phyloP scores from a whole-genome alignment of 2,329 filamentous ascomycete genomes.

The Diplodia intermedia region DNA sequence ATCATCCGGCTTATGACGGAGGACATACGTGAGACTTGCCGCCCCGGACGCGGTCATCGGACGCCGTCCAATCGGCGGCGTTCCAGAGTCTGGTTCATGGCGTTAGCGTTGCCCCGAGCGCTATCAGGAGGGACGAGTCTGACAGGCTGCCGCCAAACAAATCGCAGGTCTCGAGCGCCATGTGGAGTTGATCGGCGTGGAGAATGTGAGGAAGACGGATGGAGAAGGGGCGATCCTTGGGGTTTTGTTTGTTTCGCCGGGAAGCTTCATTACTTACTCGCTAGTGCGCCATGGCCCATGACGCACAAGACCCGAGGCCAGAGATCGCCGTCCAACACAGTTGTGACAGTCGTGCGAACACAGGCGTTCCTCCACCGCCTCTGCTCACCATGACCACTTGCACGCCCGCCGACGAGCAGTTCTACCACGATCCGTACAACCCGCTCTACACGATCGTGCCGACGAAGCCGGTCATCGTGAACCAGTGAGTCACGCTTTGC shows the following conservation, averaged over 20 bases:
- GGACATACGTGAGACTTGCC: slow-evolving; percentile 65
- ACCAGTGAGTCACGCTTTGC: slow-evolving; percentile 43
- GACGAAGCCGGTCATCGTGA: slow-evolving; percentile 56
- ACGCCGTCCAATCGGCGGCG: slow-evolving; percentile 67
- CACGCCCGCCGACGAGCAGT: slow-evolving; percentile 14
- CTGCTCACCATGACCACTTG: slow-evolving; percentile 11
- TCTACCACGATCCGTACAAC: slow-evolving; percentile 51
- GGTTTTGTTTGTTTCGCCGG: slow-evolving; percentile 3
- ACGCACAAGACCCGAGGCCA: slow-evolving; percentile 20
- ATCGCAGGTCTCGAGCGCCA: slow-evolving; percentile 17
- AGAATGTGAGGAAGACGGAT: neutral
- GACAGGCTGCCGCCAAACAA: slow-evolving; percentile 28
- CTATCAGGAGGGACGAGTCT: neutral
- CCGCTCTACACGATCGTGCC: slow-evolving; percentile 61
- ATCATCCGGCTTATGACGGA: slow-evolving; percentile 8
- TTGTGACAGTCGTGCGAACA: neutral
- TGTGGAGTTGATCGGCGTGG: neutral
- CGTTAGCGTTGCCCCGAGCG: neutral
- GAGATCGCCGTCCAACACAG: slow-evolving; percentile 26
- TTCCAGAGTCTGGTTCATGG: slow-evolving; percentile 62
- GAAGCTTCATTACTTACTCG: slow-evolving; percentile 15
- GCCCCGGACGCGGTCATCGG: slow-evolving; percentile 79
- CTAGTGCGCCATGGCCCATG: slow-evolving; percentile 28
- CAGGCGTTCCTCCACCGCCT: neutral
- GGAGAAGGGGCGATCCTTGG: neutral